phyloP scores from a whole-genome alignment of 2,329 filamentous ascomycete species.

The Metarhizium rileyi region DNA sequence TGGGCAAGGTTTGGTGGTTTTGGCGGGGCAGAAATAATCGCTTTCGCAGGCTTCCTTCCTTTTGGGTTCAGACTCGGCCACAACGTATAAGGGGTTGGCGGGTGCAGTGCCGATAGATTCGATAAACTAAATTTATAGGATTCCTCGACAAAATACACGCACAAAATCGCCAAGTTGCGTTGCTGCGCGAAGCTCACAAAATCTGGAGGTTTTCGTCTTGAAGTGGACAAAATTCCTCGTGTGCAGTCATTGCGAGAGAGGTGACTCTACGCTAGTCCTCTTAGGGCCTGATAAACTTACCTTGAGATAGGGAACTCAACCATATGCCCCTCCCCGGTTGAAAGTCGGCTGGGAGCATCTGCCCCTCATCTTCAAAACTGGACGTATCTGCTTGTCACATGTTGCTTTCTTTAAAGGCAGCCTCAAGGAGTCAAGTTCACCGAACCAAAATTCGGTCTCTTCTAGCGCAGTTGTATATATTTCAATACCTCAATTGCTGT shows the following conservation, averaged over 20 bases:
- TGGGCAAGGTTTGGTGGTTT: conserved; percentile 12
- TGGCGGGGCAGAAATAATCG: conserved; percentile 19
- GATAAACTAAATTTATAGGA: not conserved
- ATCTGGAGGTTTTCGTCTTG: conserved; percentile 22
- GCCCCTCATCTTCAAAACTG: conserved; percentile 8
- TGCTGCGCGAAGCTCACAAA: conserved; percentile 8
- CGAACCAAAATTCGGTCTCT: no score
- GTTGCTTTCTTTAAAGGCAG: no score
- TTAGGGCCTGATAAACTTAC: conserved; percentile 25
- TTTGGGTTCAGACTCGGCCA: not conserved
- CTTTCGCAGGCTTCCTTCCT: not conserved
- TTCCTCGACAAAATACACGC: not conserved
- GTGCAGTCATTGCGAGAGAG: conserved; percentile 24
- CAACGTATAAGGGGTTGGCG: not conserved
- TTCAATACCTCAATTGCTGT: no score
- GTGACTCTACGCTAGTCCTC: conserved; percentile 30
- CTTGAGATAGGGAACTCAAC: conserved; percentile 25
- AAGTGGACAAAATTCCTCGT: conserved; percentile 33
- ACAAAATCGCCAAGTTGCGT: not conserved
- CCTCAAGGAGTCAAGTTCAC: no score
- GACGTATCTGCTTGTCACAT: no score
- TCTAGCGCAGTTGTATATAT: no score
- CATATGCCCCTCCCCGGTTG: conserved; percentile 24
- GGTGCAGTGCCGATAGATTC: not conserved
- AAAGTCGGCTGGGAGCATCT: conserved; percentile 16